Percentiles rank a stretch among this genome's conserved stretches.
These are phyloP conservation scores for Pseudogymnoascus sp. DNA, from an alignment of 2,329 filamentous ascomycete species.

Conservation along the genomic window DNA sequence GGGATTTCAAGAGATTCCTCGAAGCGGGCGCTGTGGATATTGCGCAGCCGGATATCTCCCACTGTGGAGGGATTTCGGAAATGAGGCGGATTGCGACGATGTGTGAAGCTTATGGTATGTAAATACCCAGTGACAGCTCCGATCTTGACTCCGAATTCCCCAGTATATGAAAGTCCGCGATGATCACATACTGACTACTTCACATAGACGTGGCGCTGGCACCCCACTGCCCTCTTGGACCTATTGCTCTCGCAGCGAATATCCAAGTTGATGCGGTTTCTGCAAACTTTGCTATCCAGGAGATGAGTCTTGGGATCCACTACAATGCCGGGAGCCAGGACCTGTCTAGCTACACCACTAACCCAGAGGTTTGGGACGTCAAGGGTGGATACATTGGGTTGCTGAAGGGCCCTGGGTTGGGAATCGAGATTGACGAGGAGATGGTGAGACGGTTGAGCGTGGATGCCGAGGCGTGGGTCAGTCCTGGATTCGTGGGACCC, in stretches of 20 bases:
- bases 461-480: slow-evolving; percentile 55
- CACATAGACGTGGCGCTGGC: slow-evolving; percentile 49
- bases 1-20: slow-evolving; percentile 66
- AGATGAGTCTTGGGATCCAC: slow-evolving; percentile 74
- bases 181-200: not conserved
- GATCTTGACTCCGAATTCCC: slow-evolving; percentile 1
- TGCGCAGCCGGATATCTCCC: slow-evolving; percentile 64
- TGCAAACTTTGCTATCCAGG: slow-evolving; percentile 64
- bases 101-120: slow-evolving; percentile 62
- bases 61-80: slow-evolving; percentile 67
- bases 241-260: slow-evolving; percentile 63
- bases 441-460: slow-evolving; percentile 51
- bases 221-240: slow-evolving; percentile 66
- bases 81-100: slow-evolving; percentile 60
- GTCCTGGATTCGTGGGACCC: slow-evolving; percentile 58
- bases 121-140: not conserved
- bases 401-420: slow-evolving; percentile 52
- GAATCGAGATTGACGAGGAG: slow-evolving; percentile 65
- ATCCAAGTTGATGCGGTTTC: slow-evolving; percentile 56
- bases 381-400: slow-evolving; percentile 57
- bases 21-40: slow-evolving; percentile 62
- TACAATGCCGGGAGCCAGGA: slow-evolving; percentile 64
- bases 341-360: slow-evolving; percentile 56
- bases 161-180: not conserved
- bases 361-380: slow-evolving; percentile 58